Evolutionary conservation across 2,329 filamentous ascomycete species (phyloP).

Genomic region (Epichloe glyceriae): DNA sequence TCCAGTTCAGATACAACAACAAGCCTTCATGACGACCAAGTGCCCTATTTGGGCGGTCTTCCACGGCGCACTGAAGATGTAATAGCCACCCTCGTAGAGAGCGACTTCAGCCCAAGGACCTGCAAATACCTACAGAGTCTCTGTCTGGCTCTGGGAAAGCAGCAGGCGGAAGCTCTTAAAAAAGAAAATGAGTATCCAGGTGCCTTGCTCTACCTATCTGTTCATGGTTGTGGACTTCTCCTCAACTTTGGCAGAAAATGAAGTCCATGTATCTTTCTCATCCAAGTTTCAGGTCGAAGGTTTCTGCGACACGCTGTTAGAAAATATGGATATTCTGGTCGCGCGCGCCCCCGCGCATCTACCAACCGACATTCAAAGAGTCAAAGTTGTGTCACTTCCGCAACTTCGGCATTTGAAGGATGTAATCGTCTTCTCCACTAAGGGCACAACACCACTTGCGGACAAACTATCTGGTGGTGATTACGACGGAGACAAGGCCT

Average conservation of each 20-base stretch:
- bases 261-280: slow-evolving; percentile 58
- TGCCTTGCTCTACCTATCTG: slow-evolving; percentile 47
- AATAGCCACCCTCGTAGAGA: slow-evolving; percentile 41
- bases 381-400: slow-evolving; percentile 42
- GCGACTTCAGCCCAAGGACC: slow-evolving; percentile 42
- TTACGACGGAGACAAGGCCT: slow-evolving; percentile 69
- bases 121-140: slow-evolving; percentile 35
- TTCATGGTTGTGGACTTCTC: slow-evolving; percentile 59
- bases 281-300: slow-evolving; percentile 44
- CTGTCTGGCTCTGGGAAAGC: slow-evolving; percentile 32
- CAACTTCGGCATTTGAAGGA: slow-evolving; percentile 59
- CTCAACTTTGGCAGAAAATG: slow-evolving; percentile 44
- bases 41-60: slow-evolving; percentile 36
- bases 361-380: slow-evolving; percentile 59
- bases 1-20: slow-evolving; percentile 24
- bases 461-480: slow-evolving; percentile 65
- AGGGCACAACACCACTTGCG: slow-evolving; percentile 50
- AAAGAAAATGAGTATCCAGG: slow-evolving; percentile 43
- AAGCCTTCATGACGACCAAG: slow-evolving; percentile 24
- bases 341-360: slow-evolving; percentile 58
- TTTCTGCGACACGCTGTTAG: slow-evolving; percentile 39
- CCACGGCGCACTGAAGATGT: slow-evolving; percentile 37
- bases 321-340: slow-evolving; percentile 50
- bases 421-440: slow-evolving; percentile 62
- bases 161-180: slow-evolving; percentile 41